Base-by-base conservation (phyloP, 306 rosid species). In the Prunus campanulata region DNA sequence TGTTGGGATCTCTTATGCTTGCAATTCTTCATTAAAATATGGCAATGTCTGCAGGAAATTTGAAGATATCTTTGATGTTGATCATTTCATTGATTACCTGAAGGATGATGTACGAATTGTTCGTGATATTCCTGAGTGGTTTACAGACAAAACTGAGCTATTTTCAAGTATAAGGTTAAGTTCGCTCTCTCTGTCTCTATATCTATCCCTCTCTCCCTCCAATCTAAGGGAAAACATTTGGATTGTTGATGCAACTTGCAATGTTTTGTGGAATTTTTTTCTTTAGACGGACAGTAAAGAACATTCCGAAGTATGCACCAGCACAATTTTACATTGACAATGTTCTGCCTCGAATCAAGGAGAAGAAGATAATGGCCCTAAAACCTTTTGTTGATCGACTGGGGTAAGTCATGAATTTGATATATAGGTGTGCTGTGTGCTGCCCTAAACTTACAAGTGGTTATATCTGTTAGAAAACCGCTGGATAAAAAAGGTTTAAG, bases 301-400 rank as follows among this genome's bases (percentile, higher is more conserved):
- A 95, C 83, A 95, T 95, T 66, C 99, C 99, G 50, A 95, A 95
- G 79, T 95, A 95, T 87, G 99, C 99, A 76, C 92, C 97, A 1
- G 97, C 97, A 4, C 93, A 95, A 42, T 95, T 95, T 91, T 95
- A 92, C 84, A 92, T 95, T 1, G 99, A 95, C 85, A 95, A 95
- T 83, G 99, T 95, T 85, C 90, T 95, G 78, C 99, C 99, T 66
- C 96, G 97, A 74, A 66, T 95, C 85, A 95, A 95, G 93, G 99
- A 95, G 87, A 95, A 95, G 88, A 92, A 92, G 87, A 93, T 95
- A 80, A 95, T 95, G 99, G 91, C 99, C 78, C 87, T 95, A 73
- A 95, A 95, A 88, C 99, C 99, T 72, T 95, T 95, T 88, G 99
- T 95, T 42, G 99, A 95, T 72, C 84, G 99, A 71, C 99, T 95